phyloP scores from a whole-genome alignment of 345 rosid genomes.

The Erysimum cheiranthoides region DNA sequence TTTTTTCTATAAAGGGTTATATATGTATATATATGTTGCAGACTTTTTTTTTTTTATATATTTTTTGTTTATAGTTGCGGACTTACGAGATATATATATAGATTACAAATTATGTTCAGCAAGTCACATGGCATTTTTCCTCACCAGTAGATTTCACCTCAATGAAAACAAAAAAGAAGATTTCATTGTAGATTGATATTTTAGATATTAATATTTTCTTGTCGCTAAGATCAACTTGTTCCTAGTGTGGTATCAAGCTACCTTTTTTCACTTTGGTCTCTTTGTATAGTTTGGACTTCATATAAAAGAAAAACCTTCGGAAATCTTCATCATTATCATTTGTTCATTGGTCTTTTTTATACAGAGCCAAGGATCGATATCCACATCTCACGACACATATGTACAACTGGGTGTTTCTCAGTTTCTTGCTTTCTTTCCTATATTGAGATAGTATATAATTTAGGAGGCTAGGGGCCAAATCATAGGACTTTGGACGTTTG shows the following conservation, averaged over 20 bases:
- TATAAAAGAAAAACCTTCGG: not conserved
- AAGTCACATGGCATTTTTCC: conserved; percentile 22
- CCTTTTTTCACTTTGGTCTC: not conserved
- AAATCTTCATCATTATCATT: not conserved
- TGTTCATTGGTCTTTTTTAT: conserved; percentile 16
- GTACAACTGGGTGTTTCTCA: conserved; percentile 1
- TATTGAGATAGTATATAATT: not conserved
- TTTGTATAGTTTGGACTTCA: conserved; percentile 2
- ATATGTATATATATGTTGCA: too few relatives aligned
- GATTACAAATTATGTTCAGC: not conserved
- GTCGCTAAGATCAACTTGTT: conserved; percentile 20
- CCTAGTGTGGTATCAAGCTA: conserved; percentile 28
- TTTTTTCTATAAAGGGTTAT: too few relatives aligned
- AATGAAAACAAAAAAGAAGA: conserved; percentile 31
- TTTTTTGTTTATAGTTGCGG: too few relatives aligned
- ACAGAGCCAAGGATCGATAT: conserved; percentile 4
- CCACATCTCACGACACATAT: conserved; percentile 1
- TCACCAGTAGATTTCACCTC: conserved; percentile 11
- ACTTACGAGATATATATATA: too few relatives aligned
- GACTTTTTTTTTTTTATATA: too few relatives aligned
- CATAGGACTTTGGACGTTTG: conserved; percentile 28
- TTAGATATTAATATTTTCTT: not conserved
- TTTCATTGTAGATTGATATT: conserved; percentile 14
- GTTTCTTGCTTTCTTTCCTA: not conserved
- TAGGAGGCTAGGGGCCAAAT: conserved; percentile 34